Conservation (phyloP, 805 yeast genomes). For the Komagataella kurtzmanii region DNA sequence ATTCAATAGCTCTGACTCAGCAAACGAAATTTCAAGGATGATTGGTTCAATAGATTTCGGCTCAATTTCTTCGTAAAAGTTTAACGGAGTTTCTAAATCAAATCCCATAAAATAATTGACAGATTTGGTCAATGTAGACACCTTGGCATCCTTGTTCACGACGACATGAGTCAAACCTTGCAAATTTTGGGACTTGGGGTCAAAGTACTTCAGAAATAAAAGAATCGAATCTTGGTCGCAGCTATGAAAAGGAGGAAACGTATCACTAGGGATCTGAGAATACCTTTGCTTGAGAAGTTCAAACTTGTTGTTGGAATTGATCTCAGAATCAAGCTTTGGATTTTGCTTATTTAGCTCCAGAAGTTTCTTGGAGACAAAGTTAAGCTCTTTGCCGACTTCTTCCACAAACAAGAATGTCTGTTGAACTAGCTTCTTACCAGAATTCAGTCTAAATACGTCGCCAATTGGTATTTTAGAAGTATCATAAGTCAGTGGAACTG, state of each 20-base stretch:
- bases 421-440: neutral
- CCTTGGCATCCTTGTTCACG: conserved; percentile 32
- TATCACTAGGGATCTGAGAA: neutral
- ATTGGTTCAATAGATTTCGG: conserved; percentile 35
- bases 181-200: conserved; percentile 36
- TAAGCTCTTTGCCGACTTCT: conserved; percentile 32
- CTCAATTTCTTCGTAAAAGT: conserved; percentile 48
- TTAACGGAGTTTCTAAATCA: conserved; percentile 18
- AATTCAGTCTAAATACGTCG: neutral
- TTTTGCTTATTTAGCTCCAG: conserved; percentile 1
- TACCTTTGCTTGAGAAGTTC: conserved; percentile 1
- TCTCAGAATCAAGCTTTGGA: conserved; percentile 8
- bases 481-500: conserved; percentile 14
- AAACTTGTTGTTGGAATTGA: conserved; percentile 7
- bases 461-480: neutral
- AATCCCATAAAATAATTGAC: conserved; percentile 29
- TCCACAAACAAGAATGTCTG: conserved; percentile 40
- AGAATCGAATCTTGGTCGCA: conserved; percentile 16
- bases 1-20: conserved; percentile 41
- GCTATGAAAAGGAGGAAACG: neutral
- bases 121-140: conserved; percentile 25
- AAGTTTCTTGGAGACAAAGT: conserved; percentile 14
- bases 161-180: conserved; percentile 51
- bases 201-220: conserved; percentile 55
- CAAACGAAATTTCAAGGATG: conserved; percentile 26